phyloP scores from a whole-genome alignment of 352 stramenopile genomes.

The Pythium monospermum region DNA sequence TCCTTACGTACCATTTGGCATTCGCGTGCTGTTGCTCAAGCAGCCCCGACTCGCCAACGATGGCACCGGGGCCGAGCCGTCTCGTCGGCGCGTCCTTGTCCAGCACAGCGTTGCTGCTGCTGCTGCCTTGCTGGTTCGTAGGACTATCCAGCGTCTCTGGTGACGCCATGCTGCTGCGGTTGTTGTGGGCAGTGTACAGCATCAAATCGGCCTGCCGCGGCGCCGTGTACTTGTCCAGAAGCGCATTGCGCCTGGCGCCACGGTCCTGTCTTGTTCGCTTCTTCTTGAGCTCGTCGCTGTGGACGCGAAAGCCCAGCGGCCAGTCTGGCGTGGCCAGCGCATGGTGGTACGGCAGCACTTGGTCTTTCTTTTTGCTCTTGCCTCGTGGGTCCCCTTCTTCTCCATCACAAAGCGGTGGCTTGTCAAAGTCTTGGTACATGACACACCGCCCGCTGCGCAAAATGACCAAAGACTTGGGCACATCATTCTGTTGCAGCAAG shows the following conservation, averaged over 20 bases:
- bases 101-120: background rate
- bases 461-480: constrained; percentile 44
- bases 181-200: constrained; percentile 8
- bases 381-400: constrained; percentile 2
- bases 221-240: constrained; percentile 17
- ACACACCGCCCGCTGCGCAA: constrained; percentile 62
- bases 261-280: constrained; percentile 43
- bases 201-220: constrained; percentile 12
- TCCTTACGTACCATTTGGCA: constrained; percentile 44
- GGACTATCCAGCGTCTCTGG: background rate
- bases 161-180: background rate
- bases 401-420: constrained; percentile 27
- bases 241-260: constrained; percentile 36
- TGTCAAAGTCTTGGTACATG: constrained; percentile 63
- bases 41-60: constrained; percentile 64
- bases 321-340: constrained; percentile 54
- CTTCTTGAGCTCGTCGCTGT: constrained; percentile 21
- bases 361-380: constrained; percentile 19
- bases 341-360: constrained; percentile 46
- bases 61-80: constrained; percentile 39
- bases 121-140: background rate
- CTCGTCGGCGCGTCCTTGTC: constrained; percentile 26
- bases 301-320: constrained; percentile 53
- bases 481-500: constrained; percentile 56
- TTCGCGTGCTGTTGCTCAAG: constrained; percentile 38